Percentiles rank a stretch among this genome's conserved stretches.
phyloP scores from a whole-genome alignment of 2,329 filamentous ascomycete species.

The Amylocarpus encephaloides region DNA sequence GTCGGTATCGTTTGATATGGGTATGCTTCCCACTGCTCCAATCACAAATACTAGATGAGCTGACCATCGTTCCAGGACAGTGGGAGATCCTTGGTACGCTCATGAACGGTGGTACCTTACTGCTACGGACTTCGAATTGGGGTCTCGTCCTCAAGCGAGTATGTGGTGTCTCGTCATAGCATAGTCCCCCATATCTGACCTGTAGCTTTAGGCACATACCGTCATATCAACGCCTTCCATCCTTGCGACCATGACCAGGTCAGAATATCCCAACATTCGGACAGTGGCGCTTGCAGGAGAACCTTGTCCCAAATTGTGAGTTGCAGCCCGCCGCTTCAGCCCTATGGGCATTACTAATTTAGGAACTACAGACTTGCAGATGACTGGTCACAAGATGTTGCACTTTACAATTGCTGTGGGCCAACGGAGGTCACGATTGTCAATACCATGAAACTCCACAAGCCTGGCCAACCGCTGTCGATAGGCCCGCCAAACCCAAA shows the following conservation, averaged over 20 bases:
- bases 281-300: constrained; percentile 51
- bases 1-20: constrained; percentile 56
- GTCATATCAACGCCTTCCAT: constrained; percentile 51
- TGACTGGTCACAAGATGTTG: constrained; percentile 44
- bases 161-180: constrained; percentile 7
- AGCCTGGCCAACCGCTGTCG: constrained; percentile 40
- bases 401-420: constrained; percentile 52
- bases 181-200: background rate
- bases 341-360: background rate
- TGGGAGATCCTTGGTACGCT: constrained; percentile 54
- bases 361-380: constrained; percentile 41
- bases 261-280: constrained; percentile 44
- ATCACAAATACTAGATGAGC: background rate
- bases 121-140: constrained; percentile 47
- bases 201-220: constrained; percentile 32
- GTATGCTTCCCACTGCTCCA: constrained; percentile 32
- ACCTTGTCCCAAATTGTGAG: constrained; percentile 41
- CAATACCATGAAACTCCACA: constrained; percentile 49
- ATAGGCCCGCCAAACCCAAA: constrained; percentile 53
- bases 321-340: background rate
- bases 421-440: constrained; percentile 55
- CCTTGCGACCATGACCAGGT: constrained; percentile 44
- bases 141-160: constrained; percentile 41
- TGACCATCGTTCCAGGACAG: constrained; percentile 42
- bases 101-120: constrained; percentile 51